Evolutionary conservation across 2,329 filamentous ascomycete species (phyloP).

Genomic region (Podosphaera fusca): DNA sequence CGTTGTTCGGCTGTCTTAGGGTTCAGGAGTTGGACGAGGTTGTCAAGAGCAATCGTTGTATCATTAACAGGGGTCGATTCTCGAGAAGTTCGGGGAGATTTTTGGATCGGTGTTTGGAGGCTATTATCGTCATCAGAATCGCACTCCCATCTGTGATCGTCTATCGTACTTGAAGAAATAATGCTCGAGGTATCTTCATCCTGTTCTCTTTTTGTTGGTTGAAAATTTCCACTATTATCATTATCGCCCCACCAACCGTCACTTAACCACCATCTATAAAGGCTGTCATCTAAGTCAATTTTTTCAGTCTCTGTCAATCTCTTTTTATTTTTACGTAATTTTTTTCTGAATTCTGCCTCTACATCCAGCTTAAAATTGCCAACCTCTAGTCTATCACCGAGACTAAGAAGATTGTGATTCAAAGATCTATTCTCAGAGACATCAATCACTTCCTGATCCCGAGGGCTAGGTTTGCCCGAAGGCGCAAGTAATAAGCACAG

Average conservation of each 20-base stretch:
- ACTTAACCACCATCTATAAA: constrained; percentile 68
- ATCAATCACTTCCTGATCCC: not conserved
- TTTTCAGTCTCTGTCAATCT: constrained; percentile 29
- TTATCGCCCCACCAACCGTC: constrained; percentile 69
- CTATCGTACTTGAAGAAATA: constrained; percentile 32
- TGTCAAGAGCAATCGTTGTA: constrained; percentile 36
- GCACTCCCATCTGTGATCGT: constrained; percentile 25
- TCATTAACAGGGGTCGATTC: constrained; percentile 37
- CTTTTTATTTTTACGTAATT: constrained; percentile 27
- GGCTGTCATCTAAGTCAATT: constrained; percentile 41
- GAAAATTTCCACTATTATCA: constrained; percentile 62
- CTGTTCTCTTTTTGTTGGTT: constrained; percentile 28
- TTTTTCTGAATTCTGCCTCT: constrained; percentile 46
- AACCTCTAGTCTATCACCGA: constrained; percentile 29
- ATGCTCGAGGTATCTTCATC: constrained; percentile 62
- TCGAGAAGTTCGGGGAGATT: constrained; percentile 26
- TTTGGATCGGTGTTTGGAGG: constrained; percentile 52
- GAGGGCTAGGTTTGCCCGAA: constrained; percentile 7
- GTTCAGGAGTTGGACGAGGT: constrained; percentile 61
- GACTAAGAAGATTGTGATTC: constrained; percentile 30
- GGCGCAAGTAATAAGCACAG: constrained; percentile 16
- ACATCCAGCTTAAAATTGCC: constrained; percentile 50
- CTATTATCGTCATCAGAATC: constrained; percentile 19
- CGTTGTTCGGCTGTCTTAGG: constrained; percentile 56
- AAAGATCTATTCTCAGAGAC: constrained; percentile 15